Base-by-base conservation (phyloP, 1,284 basidiomycete species). In the Apiotrichum gamsii region DNA sequence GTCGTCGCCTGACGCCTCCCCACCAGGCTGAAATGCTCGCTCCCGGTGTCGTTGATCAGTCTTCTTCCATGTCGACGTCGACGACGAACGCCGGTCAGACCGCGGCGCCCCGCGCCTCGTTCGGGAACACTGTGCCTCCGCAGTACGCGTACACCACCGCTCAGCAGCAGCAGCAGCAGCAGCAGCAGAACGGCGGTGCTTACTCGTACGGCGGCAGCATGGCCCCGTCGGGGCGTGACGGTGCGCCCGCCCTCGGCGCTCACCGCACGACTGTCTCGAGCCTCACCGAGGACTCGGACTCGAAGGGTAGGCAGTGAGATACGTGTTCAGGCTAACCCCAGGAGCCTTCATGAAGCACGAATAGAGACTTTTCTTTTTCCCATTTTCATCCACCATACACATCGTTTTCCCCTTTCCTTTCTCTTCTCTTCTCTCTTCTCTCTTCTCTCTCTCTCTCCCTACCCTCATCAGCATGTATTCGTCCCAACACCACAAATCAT, bases 21-120 rank as follows among this genome's bases (percentile, higher is more conserved):
- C 25, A 28, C 6, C 49, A 48, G 30, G 60, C 61, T 44, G 62
- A 65, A 36, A 57, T 60, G 55, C 29, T 65, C 32, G 52, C 57
- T 38, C 55, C 62, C 43, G 61, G 66, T 33, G 60, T 64, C 14
- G 59, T 66, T 29, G 63, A 65, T 44, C 25, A 28, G n/a, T n/a
- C n/a, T 28, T 6, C 25, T 11, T 60, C 62, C 13, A 43, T 54
- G 20, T 56, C 48, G 49, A 62, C 65, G 61, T 56, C 49, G 13
- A 48, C 49, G n/a, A 23, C 31, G 8, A 20, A 36, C 23, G 10
- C n/a, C 38, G 36, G 41, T 21, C 48, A 41, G 23, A 32, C 33
- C 39, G 43, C 48, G 40, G 40, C 40, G 36, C 30, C 43, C 25
- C 43, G 43, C 35, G 37, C 43, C 18, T 32, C 43, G 29, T 16